Percentiles rank a stretch among this genome's conserved stretches.
Evolutionary conservation across 257 asterid species (phyloP).

Genomic region (Salvia miltiorrhiza): DNA sequence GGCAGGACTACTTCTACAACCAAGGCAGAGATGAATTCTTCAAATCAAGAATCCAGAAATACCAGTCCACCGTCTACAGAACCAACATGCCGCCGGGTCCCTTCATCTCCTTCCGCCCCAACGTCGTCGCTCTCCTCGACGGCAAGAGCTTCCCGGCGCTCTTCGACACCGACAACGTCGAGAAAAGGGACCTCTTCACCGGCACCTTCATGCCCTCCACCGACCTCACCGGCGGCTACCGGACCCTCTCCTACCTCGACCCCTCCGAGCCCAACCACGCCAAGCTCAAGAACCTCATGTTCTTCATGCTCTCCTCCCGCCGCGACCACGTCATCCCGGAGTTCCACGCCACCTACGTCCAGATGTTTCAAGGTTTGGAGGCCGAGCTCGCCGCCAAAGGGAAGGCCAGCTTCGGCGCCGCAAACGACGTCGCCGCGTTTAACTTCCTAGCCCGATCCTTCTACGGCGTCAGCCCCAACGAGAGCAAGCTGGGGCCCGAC

Average conservation of each 20-base stretch:
- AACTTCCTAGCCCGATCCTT: conserved; percentile 54
- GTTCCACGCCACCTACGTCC: conserved; percentile 35
- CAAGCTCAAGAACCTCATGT: conserved; percentile 57
- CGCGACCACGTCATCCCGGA: conserved; percentile 61
- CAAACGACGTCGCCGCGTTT: conserved; percentile 69
- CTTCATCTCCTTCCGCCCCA: conserved; percentile 49
- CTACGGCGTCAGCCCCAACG: conserved; percentile 46
- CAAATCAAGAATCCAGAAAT: conserved; percentile 61
- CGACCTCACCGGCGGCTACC: conserved; percentile 74
- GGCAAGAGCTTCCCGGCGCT: conserved; percentile 69
- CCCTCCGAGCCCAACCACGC: conserved; percentile 75
- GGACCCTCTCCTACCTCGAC: conserved; percentile 62
- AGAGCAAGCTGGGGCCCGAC: conserved; percentile 47
- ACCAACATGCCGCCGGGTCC: conserved; percentile 90
- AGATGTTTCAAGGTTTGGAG: conserved; percentile 49
- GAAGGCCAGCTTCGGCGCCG: conserved; percentile 40
- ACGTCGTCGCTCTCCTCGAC: conserved; percentile 69
- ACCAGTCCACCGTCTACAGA: conserved; percentile 65
- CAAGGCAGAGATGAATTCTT: conserved; percentile 74
- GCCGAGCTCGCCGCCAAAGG: conserved; percentile 44
- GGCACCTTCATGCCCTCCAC: conserved; percentile 76
- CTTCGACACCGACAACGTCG: conserved; percentile 63
- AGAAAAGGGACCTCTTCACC: conserved; percentile 69
- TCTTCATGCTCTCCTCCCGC: conserved; percentile 46
- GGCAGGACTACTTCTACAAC: conserved; percentile 67